A percentile compares a stretch with the other conserved stretches of the same genome.
These are phyloP conservation scores for Podospora appendiculata DNA, from an alignment of 495 filamentous ascomycete genomes.

Conservation along the genomic window DNA sequence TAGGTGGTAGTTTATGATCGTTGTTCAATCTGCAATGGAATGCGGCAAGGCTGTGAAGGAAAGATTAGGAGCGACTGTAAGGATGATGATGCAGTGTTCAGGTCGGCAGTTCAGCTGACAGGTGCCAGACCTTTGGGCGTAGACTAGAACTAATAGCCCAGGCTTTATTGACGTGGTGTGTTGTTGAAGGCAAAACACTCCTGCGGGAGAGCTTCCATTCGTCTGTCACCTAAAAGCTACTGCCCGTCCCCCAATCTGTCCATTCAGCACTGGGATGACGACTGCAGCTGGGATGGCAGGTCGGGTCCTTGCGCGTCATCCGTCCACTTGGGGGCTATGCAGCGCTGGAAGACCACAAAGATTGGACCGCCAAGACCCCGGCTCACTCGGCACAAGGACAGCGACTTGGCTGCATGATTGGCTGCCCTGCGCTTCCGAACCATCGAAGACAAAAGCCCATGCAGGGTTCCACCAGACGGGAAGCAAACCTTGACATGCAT, in stretches of 20 bases:
- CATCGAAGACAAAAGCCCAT: not conserved
- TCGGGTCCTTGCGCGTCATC: not conserved
- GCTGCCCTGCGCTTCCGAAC: no score
- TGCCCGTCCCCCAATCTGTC: not conserved
- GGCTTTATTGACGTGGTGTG: not conserved
- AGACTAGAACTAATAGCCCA: no score
- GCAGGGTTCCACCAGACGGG: not conserved
- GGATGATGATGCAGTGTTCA: not conserved
- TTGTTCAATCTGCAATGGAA: no score
- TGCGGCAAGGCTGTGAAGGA: not conserved
- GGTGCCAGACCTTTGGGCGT: not conserved
- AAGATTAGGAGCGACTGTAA: not conserved
- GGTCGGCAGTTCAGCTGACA: not conserved
- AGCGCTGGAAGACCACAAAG: not conserved
- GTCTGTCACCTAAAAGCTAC: no score
- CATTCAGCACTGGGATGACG: not conserved
- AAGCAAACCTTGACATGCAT: not conserved
- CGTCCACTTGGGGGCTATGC: slow-evolving; percentile 3
- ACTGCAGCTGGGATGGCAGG: no score
- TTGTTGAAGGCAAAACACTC: not conserved
- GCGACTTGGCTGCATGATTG: slow-evolving; percentile 7
- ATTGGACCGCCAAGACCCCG: slow-evolving; percentile 1
- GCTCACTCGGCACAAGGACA: not conserved
- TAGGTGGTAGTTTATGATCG: no score
- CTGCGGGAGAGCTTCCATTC: not conserved